Percentiles rank a stretch among this genome's conserved stretches.
These are phyloP conservation scores for Phaeophleospora eucalypticola DNA, from an alignment of 2,329 filamentous ascomycete genomes.

Conservation along the genomic window DNA sequence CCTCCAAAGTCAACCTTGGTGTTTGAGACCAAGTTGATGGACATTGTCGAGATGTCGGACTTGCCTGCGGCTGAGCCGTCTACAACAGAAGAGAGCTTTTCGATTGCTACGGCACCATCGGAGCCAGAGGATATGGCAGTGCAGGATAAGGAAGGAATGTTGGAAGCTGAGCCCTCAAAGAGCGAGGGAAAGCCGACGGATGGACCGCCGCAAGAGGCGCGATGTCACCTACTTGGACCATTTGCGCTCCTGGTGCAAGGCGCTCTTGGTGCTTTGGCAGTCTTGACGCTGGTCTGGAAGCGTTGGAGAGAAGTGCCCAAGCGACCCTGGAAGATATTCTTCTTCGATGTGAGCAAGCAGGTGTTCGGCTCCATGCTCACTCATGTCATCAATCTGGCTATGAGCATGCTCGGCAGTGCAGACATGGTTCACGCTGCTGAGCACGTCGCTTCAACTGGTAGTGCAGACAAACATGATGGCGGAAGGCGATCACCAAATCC, in stretches of 20 bases:
- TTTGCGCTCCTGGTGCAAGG: slow-evolving; percentile 90
- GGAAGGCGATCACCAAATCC: slow-evolving; percentile 70
- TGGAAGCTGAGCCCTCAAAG: neutral
- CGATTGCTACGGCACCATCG: slow-evolving; percentile 26
- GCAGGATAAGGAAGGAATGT: slow-evolving; percentile 5
- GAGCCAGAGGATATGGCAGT: slow-evolving; percentile 12
- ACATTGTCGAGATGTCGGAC: slow-evolving; percentile 64
- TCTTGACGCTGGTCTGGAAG: slow-evolving; percentile 87
- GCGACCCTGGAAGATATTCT: slow-evolving; percentile 92
- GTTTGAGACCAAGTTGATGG: slow-evolving; percentile 87
- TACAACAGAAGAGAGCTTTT: slow-evolving; percentile 12
- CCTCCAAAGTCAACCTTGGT: slow-evolving; percentile 77
- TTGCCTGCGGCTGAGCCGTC: slow-evolving; percentile 3
- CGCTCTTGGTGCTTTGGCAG: slow-evolving; percentile 75
- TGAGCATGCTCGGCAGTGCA: slow-evolving; percentile 92
- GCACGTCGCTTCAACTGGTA: slow-evolving; percentile 10
- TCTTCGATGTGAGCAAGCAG: slow-evolving; percentile 96
- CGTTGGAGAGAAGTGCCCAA: slow-evolving; percentile 88
- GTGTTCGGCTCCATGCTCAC: slow-evolving; percentile 89
- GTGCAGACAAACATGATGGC: slow-evolving; percentile 42
- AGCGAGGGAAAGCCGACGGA: slow-evolving; percentile 14
- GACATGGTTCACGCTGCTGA: slow-evolving; percentile 60
- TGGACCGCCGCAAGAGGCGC: slow-evolving; percentile 48
- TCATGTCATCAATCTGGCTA: slow-evolving; percentile 87
- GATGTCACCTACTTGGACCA: slow-evolving; percentile 82